Conservation (phyloP, 495 filamentous ascomycete species). For the Astrothelium macrocarpum region DNA sequence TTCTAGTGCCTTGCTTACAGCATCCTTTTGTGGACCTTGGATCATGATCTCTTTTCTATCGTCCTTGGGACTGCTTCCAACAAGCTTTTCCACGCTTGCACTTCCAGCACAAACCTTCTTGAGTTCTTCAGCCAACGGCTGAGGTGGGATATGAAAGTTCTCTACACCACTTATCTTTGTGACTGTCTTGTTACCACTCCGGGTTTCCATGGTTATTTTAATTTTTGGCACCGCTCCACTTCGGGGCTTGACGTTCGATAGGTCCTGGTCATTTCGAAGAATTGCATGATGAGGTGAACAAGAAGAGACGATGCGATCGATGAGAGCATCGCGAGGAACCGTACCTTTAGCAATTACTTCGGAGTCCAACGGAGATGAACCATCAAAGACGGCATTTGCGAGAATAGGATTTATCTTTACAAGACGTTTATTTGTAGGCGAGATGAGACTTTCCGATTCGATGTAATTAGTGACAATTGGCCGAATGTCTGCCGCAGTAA, state of each 20-base stretch:
- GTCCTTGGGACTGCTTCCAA: slow-evolving; percentile 49
- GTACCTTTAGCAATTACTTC: slow-evolving; percentile 49
- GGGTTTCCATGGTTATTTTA: slow-evolving; percentile 50
- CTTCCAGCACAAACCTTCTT: slow-evolving; percentile 63
- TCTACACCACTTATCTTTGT: slow-evolving; percentile 57
- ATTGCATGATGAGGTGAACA: slow-evolving; percentile 49
- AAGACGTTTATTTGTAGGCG: slow-evolving; percentile 51
- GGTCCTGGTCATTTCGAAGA: slow-evolving; percentile 42
- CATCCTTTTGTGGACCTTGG: slow-evolving; percentile 58
- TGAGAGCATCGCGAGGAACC: slow-evolving; percentile 53
- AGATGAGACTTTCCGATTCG: slow-evolving; percentile 40
- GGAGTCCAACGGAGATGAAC: slow-evolving; percentile 41
- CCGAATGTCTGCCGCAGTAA: slow-evolving; percentile 45
- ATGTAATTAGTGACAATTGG: slow-evolving; percentile 43
- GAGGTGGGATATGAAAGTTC: slow-evolving; percentile 51
- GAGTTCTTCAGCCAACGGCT: slow-evolving; percentile 55
- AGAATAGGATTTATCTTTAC: slow-evolving; percentile 55
- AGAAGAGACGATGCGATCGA: slow-evolving; percentile 48
- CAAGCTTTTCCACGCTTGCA: slow-evolving; percentile 54
- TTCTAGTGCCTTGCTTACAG: slow-evolving; percentile 50
- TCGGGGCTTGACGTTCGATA: slow-evolving; percentile 46
- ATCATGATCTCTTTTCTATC: slow-evolving; percentile 56
- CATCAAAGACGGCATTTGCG: slow-evolving; percentile 50
- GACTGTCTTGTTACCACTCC: slow-evolving; percentile 59
- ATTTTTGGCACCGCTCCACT: slow-evolving; percentile 52